phyloP scores from a whole-genome alignment of 1,284 basidiomycete genomes.

The Heterobasidion parviporum region DNA sequence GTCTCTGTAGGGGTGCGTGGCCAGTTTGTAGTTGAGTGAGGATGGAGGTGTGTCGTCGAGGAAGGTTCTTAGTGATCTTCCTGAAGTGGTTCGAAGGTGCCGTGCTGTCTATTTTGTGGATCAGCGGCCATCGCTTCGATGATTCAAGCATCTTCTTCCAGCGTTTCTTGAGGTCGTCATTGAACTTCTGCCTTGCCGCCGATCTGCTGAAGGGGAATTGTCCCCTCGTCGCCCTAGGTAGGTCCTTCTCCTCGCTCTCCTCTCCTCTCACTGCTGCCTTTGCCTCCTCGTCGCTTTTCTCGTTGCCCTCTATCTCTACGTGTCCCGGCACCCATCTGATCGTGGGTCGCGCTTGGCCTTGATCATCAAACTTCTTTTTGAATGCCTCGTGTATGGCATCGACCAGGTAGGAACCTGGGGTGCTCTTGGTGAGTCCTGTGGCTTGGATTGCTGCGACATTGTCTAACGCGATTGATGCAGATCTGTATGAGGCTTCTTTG shows the following conservation, averaged over 20 bases:
- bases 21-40: background rate
- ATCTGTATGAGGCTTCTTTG: background rate
- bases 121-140: background rate
- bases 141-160: background rate
- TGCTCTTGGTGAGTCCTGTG: background rate
- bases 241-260: background rate
- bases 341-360: background rate
- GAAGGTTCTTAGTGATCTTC: background rate
- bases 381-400: background rate
- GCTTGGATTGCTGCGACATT: background rate
- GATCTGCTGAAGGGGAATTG: background rate
- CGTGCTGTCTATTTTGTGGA: background rate
- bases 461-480: background rate
- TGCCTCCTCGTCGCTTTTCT: background rate
- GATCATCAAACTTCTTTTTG: background rate
- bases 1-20: background rate
- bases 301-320: too few species aligned
- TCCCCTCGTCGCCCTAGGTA: background rate
- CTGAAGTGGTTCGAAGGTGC: background rate
- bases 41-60: background rate
- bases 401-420: background rate
- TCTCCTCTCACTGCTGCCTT: background rate
- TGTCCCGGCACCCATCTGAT: background rate
- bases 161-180: background rate
- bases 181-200: background rate